Conservation (phyloP, 1,284 basidiomycete genomes). For the Afroboletus lepidellus region DNA sequence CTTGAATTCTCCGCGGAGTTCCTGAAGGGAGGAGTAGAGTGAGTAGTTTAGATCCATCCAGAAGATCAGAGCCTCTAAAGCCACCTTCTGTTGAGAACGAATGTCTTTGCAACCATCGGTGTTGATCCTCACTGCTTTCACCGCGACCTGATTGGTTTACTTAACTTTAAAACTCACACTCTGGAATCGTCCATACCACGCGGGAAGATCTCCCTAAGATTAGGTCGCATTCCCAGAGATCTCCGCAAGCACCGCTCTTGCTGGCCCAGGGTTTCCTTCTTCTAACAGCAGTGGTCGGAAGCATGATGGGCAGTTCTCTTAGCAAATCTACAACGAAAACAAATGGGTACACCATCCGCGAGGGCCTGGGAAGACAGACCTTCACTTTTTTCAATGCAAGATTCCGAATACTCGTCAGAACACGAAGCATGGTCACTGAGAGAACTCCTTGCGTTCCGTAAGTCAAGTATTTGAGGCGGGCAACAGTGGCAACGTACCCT, state of each 20-base stretch:
- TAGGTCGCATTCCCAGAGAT: constrained; percentile 31
- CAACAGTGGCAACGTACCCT: constrained; percentile 12
- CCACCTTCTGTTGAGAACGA: constrained; percentile 16
- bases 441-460: constrained; percentile 9
- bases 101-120: background rate
- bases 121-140: constrained; percentile 19
- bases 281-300: constrained; percentile 5
- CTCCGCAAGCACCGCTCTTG: constrained; percentile 18
- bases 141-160: constrained; percentile 19
- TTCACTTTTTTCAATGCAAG: constrained; percentile 7
- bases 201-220: constrained; percentile 2
- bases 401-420: constrained; percentile 13
- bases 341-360: background rate
- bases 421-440: constrained; percentile 13
- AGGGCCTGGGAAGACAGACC: constrained; percentile 10
- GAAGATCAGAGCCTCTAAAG: background rate
- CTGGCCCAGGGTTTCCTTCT: constrained; percentile 15
- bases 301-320: constrained; percentile 10
- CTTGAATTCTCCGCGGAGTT: constrained; percentile 28
- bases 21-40: constrained; percentile 14
- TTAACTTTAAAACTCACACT: background rate
- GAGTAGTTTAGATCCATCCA: background rate
- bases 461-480: background rate
- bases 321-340: constrained; percentile 8
- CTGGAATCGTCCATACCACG: constrained; percentile 6